Conservation (phyloP, 768 basidiomycete species). For the Leucogyrophana mollusca region DNA sequence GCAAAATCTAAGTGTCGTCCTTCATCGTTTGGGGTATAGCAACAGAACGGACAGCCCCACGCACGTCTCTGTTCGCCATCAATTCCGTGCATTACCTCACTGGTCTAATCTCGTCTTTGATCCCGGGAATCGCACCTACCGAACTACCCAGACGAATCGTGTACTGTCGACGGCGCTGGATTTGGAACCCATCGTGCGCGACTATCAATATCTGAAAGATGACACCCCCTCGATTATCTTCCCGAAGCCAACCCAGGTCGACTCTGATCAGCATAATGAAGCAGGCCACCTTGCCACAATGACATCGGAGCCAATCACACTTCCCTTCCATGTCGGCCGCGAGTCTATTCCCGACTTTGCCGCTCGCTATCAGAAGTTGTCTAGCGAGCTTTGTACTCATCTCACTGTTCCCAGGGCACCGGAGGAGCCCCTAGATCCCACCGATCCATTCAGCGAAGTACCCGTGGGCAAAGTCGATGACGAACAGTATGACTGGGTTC, state of each 20-base stretch:
- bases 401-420: background rate
- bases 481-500: constrained; percentile 4
- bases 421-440: background rate
- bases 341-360: background rate
- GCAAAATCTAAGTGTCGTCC: background rate
- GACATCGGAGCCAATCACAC: background rate
- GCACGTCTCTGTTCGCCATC: background rate
- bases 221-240: background rate
- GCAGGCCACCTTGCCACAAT: background rate
- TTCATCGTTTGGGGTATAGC: constrained; percentile 3
- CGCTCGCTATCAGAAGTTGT: background rate
- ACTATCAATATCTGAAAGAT: background rate
- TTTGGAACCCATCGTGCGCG: background rate
- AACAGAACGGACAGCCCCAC: constrained; percentile 6
- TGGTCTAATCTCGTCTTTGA: background rate
- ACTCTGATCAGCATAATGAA: background rate
- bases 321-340: background rate
- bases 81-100: background rate
- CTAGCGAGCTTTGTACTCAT: background rate
- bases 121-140: too few species aligned
- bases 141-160: too few species aligned
- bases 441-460: background rate
- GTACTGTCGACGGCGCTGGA: too few species aligned
- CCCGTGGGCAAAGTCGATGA: background rate
- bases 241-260: background rate